Percentiles rank a stretch among this genome's conserved stretches.
Conservation (phyloP, 139 green algal species). For the Pleodorina starrii region DNA sequence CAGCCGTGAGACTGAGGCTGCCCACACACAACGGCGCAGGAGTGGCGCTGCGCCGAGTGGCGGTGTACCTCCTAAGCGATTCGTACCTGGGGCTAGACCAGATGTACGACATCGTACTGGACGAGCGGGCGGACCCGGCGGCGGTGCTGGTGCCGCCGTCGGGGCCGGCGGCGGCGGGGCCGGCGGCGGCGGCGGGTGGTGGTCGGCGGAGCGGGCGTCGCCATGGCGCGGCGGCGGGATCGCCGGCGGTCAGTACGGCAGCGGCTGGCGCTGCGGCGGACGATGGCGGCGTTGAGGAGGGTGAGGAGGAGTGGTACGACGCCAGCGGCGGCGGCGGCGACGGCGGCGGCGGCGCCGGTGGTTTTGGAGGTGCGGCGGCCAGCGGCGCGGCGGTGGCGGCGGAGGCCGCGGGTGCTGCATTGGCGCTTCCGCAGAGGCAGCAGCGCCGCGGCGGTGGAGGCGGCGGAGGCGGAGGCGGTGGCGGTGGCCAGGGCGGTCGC, state of each 20-base stretch:
- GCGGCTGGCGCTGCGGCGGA: not conserved
- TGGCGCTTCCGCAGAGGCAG: not conserved
- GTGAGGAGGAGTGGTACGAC: too few relatives aligned
- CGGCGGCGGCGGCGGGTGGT: not conserved
- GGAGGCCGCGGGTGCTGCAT: not conserved
- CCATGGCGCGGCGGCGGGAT: too few relatives aligned
- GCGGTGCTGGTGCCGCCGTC: not conserved
- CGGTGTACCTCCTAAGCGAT: conserved; percentile 87
- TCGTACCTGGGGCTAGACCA: conserved; percentile 83
- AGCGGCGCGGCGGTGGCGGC: too few relatives aligned
- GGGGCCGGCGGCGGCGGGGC: not conserved
- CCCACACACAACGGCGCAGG: conserved; percentile 61
- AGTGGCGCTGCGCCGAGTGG: conserved; percentile 47
- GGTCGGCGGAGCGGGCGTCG: not conserved
- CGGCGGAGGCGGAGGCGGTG: not conserved
- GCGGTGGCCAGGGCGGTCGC: not conserved
- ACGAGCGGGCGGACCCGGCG: not conserved
- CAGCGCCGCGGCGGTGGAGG: not conserved
- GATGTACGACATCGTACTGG: conserved; percentile 46
- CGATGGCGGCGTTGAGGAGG: too few relatives aligned
- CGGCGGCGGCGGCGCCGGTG: not conserved
- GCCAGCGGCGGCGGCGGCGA: not conserved
- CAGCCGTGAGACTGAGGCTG: conserved; percentile 23
- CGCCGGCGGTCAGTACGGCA: not conserved
- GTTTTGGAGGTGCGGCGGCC: not conserved